A percentile compares a stretch with the other conserved stretches of the same genome.
These are phyloP conservation scores for Boletus barrowsii DNA, from an alignment of 768 basidiomycete genomes.

Conservation along the genomic window DNA sequence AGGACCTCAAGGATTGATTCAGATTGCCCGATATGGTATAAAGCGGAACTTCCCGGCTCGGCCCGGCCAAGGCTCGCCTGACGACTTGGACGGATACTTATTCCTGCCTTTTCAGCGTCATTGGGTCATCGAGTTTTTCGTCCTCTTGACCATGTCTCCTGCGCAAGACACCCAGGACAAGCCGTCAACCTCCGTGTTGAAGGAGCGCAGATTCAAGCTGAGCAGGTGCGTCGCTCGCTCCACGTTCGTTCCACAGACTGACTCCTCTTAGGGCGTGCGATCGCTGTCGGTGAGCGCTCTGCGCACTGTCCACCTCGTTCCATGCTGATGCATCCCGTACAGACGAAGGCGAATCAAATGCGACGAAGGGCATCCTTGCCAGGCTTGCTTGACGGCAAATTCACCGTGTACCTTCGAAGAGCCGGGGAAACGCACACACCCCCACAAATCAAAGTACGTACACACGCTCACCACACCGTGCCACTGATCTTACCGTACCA, in stretches of 20 bases:
- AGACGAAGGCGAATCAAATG: conserved; percentile 85
- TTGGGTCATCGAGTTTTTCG: conserved; percentile 5
- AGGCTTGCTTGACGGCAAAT: conserved; percentile 80
- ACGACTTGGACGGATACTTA: conserved; percentile 27
- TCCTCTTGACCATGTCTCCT: conserved; percentile 27
- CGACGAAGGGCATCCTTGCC: conserved; percentile 86
- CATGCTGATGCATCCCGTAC: neutral
- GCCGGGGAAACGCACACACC: conserved; percentile 79
- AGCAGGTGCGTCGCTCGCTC: conserved; percentile 55
- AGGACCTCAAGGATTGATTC: conserved; percentile 12
- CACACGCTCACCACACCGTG: neutral
- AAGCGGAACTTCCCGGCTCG: conserved; percentile 27
- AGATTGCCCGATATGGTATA: conserved; percentile 28
- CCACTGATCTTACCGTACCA: conserved; percentile 1
- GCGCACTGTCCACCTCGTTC: neutral
- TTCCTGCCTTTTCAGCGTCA: conserved; percentile 11
- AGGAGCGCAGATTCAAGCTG: conserved; percentile 83
- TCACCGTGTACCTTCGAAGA: conserved; percentile 86
- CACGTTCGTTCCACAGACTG: too few species aligned
- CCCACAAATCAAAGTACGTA: conserved; percentile 84
- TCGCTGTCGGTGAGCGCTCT: conserved; percentile 73
- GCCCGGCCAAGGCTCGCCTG: conserved; percentile 20
- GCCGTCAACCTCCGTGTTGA: conserved; percentile 50
- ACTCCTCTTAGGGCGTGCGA: conserved; percentile 67
- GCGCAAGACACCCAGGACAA: conserved; percentile 41